Evolutionary conservation across 2,329 filamentous ascomycete genomes (phyloP).

Genomic region (Trichoderma asperellum): DNA sequence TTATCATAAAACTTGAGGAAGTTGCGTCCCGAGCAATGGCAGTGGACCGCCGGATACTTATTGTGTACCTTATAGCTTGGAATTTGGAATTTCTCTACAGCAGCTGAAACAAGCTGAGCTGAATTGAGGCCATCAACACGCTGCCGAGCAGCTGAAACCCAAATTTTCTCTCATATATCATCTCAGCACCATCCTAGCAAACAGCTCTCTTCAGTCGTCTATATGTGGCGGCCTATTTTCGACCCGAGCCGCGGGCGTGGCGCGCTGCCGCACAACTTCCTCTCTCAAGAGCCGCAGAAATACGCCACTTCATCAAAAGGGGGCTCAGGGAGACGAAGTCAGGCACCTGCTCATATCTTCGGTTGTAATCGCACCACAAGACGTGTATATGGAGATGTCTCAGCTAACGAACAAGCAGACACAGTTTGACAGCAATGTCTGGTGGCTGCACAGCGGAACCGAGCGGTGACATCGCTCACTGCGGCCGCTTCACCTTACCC

Average conservation of each 20-base stretch:
- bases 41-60: not conserved
- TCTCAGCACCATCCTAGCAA: not conserved
- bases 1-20: not conserved
- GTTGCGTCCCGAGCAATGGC: not conserved
- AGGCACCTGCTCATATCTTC: not conserved
- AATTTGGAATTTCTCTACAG: not conserved
- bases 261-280: not conserved
- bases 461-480: conserved; percentile 4
- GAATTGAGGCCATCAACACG: not conserved
- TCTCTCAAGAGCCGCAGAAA: not conserved
- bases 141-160: not conserved
- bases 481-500: not conserved
- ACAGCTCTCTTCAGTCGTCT: not conserved
- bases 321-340: not conserved
- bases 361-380: not conserved
- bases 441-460: conserved; percentile 8
- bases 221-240: not conserved
- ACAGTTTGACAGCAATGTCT: not conserved
- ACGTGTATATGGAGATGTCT: not conserved
- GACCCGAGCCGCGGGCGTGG: not conserved
- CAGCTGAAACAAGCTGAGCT: not conserved
- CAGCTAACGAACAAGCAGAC: not conserved
- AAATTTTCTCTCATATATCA: not conserved
- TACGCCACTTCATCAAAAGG: not conserved
- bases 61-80: not conserved